Conservation (phyloP, 148 eudicot species). For the Cornus controversa region DNA sequence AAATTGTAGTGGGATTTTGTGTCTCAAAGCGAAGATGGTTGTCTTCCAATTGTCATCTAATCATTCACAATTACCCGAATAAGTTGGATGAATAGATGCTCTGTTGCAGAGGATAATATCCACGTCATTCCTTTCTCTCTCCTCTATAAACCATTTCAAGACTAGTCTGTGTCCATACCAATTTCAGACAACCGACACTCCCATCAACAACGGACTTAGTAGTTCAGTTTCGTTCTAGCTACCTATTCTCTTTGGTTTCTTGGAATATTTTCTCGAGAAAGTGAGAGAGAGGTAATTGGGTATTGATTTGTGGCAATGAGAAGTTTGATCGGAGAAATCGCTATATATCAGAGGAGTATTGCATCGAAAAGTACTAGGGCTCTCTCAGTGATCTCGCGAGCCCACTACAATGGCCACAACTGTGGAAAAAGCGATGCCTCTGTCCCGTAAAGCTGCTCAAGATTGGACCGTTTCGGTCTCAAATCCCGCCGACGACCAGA, state of each 20-base stretch:
- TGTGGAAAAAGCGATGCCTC: conserved; percentile 16
- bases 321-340: neutral
- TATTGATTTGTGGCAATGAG: neutral
- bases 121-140: neutral
- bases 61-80: no score
- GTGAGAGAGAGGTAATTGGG: neutral
- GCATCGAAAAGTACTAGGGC: conserved; percentile 1
- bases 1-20: no score
- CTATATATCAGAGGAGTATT: conserved; percentile 7
- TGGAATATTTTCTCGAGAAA: neutral
- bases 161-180: neutral
- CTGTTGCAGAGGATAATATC: neutral
- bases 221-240: neutral
- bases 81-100: no score
- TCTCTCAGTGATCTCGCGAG: conserved; percentile 6
- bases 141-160: neutral
- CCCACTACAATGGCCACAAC: conserved; percentile 22
- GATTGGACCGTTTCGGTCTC: conserved; percentile 12
- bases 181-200: neutral
- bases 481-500: conserved; percentile 15
- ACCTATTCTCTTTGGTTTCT: neutral
- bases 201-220: neutral
- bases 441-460: conserved; percentile 10
- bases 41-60: no score
- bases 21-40: no score